These are phyloP conservation scores for Ogataea wickerhamii DNA, from an alignment of 805 yeast species.

Conservation along the genomic window DNA sequence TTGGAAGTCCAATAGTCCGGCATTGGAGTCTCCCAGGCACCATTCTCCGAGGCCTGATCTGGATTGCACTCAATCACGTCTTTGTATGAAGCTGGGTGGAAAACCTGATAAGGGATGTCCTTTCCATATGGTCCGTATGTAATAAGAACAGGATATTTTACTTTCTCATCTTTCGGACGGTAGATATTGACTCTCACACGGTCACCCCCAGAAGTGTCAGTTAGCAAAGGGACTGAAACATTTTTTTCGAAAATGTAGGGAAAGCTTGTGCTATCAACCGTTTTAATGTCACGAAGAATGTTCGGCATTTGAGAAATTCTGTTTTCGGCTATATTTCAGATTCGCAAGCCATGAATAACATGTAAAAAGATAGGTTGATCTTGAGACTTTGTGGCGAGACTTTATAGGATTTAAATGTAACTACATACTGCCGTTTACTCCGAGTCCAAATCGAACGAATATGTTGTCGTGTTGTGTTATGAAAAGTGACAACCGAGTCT, in stretches of 20 bases:
- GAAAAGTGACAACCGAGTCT: too few relatives aligned
- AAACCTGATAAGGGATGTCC: constrained; percentile 6
- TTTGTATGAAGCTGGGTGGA: constrained; percentile 8
- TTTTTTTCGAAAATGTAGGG: constrained; percentile 11
- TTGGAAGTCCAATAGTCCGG: constrained; percentile 9
- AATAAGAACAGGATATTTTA: constrained; percentile 5
- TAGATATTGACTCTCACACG: constrained; percentile 10
- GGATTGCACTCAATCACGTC: constrained; percentile 7
- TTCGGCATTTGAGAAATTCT: constrained; percentile 4
- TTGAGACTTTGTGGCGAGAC: too few relatives aligned
- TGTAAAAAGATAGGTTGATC: too few relatives aligned
- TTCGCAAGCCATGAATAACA: too few relatives aligned
- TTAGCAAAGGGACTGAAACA: constrained; percentile 5
- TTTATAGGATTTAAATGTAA: too few relatives aligned
- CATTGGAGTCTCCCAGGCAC: constrained; percentile 11
- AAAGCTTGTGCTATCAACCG: constrained; percentile 4
- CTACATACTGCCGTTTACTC: too few relatives aligned
- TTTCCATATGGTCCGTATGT: constrained; percentile 11
- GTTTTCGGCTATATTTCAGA: too few relatives aligned
- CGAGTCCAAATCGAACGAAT: too few relatives aligned
- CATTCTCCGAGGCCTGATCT: constrained; percentile 9
- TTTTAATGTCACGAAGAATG: constrained; percentile 8
- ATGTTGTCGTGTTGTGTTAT: too few relatives aligned
- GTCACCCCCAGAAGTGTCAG: constrained; percentile 8
- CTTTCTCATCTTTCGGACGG: constrained; percentile 8